These are phyloP conservation scores for Diaporthe destruens DNA, from an alignment of 2,329 filamentous ascomycete species.

Conservation along the genomic window DNA sequence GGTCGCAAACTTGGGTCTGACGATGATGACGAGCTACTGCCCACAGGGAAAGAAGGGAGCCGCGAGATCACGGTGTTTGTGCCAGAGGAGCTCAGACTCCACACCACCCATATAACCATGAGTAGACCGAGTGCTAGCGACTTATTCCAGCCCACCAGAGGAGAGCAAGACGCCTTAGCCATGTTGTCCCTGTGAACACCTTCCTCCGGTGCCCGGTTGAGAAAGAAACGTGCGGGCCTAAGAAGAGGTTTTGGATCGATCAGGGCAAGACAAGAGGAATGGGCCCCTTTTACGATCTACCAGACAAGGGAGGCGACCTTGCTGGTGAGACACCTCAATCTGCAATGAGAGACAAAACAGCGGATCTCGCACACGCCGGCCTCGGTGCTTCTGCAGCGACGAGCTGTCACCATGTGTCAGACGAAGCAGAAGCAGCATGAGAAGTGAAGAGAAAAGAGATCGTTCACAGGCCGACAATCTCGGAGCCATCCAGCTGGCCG, in stretches of 20 bases:
- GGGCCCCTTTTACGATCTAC: constrained; percentile 10
- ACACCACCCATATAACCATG: constrained; percentile 36
- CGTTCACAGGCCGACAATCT: background rate
- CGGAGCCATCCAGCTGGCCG: background rate
- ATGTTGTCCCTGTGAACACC: constrained; percentile 8
- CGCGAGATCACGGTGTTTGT: constrained; percentile 23
- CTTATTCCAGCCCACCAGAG: constrained; percentile 37
- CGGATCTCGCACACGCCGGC: constrained; percentile 7
- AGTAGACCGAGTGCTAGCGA: constrained; percentile 32
- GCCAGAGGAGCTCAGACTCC: constrained; percentile 27
- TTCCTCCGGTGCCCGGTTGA: background rate
- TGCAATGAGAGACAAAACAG: constrained; percentile 15
- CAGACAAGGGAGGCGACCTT: constrained; percentile 15
- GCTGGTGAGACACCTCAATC: constrained; percentile 16
- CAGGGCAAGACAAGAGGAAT: background rate
- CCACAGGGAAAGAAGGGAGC: constrained; percentile 22
- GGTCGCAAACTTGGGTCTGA: constrained; percentile 36
- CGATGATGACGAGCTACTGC: background rate
- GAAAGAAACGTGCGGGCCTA: background rate
- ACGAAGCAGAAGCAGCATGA: background rate
- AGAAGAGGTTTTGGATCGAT: background rate
- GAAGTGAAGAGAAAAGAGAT: background rate
- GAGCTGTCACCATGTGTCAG: background rate
- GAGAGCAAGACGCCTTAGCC: constrained; percentile 23
- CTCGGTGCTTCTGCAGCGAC: background rate